Evolutionary conservation across 106 monocot genomes (phyloP), one percentile per base, ranked within the genome.

Genomic region (Phalaenopsis aphrodite): DNA sequence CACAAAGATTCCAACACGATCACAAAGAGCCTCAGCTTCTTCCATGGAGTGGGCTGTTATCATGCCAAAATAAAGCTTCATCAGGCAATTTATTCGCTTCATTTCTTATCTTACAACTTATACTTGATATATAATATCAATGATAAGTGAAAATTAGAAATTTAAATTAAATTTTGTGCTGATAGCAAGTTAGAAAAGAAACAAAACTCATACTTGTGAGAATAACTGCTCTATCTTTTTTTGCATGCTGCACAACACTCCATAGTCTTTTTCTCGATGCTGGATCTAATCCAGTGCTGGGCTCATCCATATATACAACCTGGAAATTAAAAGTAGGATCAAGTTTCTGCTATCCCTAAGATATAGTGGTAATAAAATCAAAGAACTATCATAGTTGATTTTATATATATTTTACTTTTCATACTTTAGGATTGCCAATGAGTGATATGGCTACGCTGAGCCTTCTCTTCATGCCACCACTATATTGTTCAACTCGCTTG

Each of bases 391-490:
- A 73, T 42, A 37, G 10, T 69, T 39, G 3, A 69, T 69, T 14
- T 1, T 39, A 69, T 38, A 43, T 42, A 42, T 19, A 74, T 42
- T 42, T 0, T 43, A 8, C 5, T 41, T 69, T 55, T 30, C 75
- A 48, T 79, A 90, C 90, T 47, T 79, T 55, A 18, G 90, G 81
- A 57, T 87, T 69, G 10, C 91, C 91, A 42, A 91, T 91, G 41
- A 91, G 49, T 65, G 91, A 88, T 41, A 91, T 91, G 5, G 91
- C 91, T 69, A 89, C 81, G 55, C 89, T 91, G 30, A 91, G 87
- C 43, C 91, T 80, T 71, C 91, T 81, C 56, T 91, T 91, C 91
- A 91, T 91, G 65, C 91, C 91, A 42, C 89, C 91, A 80, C 89
- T 89, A 42, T 92, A 92, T 56, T 75, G 24, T 19, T 85, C 82